Conservation (phyloP, 306 rosid genomes). For the Sophora flavescens region DNA sequence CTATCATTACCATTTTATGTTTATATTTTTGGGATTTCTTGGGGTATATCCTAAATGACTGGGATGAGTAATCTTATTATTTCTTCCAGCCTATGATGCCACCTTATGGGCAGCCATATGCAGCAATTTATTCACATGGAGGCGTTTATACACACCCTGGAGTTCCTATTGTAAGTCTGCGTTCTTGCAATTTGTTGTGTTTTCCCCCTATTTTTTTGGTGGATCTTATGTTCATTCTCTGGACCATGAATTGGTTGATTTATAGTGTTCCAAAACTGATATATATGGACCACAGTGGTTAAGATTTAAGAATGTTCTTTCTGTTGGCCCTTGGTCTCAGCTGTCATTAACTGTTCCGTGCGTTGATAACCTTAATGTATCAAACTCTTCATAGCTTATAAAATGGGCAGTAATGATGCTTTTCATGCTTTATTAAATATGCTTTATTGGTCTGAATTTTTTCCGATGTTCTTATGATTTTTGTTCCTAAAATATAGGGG, state of each 20-base stretch:
- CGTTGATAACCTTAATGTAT: conserved; percentile 16
- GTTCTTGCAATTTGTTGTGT: conserved; percentile 10
- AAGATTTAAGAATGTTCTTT: conserved; percentile 20
- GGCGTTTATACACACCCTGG: conserved; percentile 83
- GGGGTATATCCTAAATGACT: conserved; percentile 29
- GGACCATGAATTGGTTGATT: conserved; percentile 14
- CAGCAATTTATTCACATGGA: conserved; percentile 89
- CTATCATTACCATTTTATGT: neutral
- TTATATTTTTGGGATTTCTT: neutral
- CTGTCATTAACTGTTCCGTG: conserved; percentile 18
- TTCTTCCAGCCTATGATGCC: conserved; percentile 88
- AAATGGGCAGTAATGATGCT: neutral
- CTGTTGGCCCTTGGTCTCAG: neutral
- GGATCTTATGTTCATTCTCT: conserved; percentile 36
- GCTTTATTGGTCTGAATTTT: neutral
- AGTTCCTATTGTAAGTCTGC: conserved; percentile 73
- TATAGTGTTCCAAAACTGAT: neutral
- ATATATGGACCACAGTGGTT: conserved; percentile 3
- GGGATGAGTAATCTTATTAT: conserved; percentile 28
- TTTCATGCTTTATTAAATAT: conserved; percentile 17
- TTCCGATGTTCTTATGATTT: conserved; percentile 37
- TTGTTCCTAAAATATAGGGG: conserved; percentile 57
- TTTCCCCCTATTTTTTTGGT: neutral
- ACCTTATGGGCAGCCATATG: conserved; percentile 88
- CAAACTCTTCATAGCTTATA: conserved; percentile 27